Evolutionary conservation across 2,329 filamentous ascomycete species (phyloP).

Genomic region (Alternaria triticimaculans): DNA sequence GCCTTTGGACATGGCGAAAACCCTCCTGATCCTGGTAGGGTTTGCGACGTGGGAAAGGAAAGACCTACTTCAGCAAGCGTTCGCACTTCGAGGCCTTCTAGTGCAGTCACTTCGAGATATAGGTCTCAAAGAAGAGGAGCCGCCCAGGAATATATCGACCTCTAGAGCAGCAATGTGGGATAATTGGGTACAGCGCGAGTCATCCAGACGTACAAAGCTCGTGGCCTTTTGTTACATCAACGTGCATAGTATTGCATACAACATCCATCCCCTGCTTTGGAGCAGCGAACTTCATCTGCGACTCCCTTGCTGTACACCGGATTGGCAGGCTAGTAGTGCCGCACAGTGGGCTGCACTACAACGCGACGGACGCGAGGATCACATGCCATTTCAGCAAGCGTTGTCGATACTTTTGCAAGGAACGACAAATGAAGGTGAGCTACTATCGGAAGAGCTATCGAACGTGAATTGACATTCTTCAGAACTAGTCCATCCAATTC

Average conservation of each 20-base stretch:
- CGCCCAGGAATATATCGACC: slow-evolving; percentile 10
- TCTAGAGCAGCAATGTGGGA: slow-evolving; percentile 37
- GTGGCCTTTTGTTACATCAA: slow-evolving; percentile 44
- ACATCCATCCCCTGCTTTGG: slow-evolving; percentile 39
- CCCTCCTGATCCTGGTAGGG: slow-evolving; percentile 38
- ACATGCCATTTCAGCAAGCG: slow-evolving; percentile 39
- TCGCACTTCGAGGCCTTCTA: slow-evolving; percentile 35
- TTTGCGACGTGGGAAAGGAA: slow-evolving; percentile 43
- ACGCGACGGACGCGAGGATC: slow-evolving; percentile 30
- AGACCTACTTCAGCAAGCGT: slow-evolving; percentile 39
- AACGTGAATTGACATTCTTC: neutral
- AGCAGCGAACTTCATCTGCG: slow-evolving; percentile 37
- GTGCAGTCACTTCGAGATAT: slow-evolving; percentile 39
- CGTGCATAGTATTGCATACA: slow-evolving; percentile 43
- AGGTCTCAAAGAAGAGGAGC: slow-evolving; percentile 31
- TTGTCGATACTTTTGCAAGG: slow-evolving; percentile 35
- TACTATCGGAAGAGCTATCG: neutral
- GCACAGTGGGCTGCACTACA: slow-evolving; percentile 35
- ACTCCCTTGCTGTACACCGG: slow-evolving; percentile 34
- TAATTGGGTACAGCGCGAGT: slow-evolving; percentile 39
- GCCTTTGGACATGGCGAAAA: slow-evolving; percentile 38
- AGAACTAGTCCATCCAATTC: slow-evolving; percentile 33
- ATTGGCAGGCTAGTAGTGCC: slow-evolving; percentile 36
- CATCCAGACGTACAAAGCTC: slow-evolving; percentile 39
- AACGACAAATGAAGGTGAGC: slow-evolving; percentile 9